Evolutionary conservation across 352 stramenopile species (phyloP).

Genomic region (Phytophthora chlamydospora): DNA sequence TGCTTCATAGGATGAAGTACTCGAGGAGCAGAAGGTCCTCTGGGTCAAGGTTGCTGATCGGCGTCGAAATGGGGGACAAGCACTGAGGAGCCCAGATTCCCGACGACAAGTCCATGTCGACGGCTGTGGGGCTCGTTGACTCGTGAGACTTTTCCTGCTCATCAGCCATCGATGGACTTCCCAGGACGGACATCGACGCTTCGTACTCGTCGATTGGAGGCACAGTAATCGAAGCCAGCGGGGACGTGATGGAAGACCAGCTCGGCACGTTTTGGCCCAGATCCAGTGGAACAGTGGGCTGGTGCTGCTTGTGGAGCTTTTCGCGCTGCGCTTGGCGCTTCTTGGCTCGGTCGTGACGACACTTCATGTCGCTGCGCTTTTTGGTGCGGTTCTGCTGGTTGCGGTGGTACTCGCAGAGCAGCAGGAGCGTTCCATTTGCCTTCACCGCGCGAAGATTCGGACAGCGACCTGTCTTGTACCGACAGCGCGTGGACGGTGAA

Average conservation of each 20-base stretch:
- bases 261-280: neutral
- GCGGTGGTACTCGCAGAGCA: conserved; percentile 85
- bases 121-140: conserved; percentile 33
- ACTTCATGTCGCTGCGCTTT: conserved; percentile 86
- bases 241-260: conserved; percentile 9
- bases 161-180: neutral
- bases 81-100: conserved; percentile 17
- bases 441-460: conserved; percentile 75
- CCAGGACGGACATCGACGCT: neutral
- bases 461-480: conserved; percentile 86
- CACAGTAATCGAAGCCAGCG: conserved; percentile 23
- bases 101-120: conserved; percentile 29
- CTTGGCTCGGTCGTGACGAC: conserved; percentile 65
- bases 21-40: conserved; percentile 72
- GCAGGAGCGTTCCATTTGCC: conserved; percentile 69
- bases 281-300: neutral
- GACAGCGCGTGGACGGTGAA: conserved; percentile 45
- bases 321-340: conserved; percentile 55
- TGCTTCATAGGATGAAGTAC: conserved; percentile 73
- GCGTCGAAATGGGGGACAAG: conserved; percentile 11
- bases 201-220: conserved; percentile 13
- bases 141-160: conserved; percentile 15
- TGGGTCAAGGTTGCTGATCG: conserved; percentile 21
- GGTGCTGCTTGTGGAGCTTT: conserved; percentile 22
- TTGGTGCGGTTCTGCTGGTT: conserved; percentile 88